phyloP scores from a whole-genome alignment of 2,329 filamentous ascomycete genomes.

The Fusarium beomiforme region DNA sequence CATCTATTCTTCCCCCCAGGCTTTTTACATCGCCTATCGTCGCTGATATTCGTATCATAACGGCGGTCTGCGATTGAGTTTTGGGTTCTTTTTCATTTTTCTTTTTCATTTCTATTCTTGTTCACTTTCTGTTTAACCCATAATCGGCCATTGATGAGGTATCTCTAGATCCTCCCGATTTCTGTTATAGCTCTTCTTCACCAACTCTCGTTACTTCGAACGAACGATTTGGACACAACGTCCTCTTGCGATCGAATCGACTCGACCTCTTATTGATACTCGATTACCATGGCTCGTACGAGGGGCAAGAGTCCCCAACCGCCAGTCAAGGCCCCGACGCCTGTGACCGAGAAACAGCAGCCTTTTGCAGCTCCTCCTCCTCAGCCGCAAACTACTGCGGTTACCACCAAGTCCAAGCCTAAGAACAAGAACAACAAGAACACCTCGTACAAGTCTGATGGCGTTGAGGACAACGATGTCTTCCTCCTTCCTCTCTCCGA shows the following conservation, averaged over 20 bases:
- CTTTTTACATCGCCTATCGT: slow-evolving; percentile 23
- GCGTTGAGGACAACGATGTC: slow-evolving; percentile 89
- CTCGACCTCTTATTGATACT: slow-evolving; percentile 26
- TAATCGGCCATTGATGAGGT: slow-evolving; percentile 34
- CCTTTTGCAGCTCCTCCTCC: slow-evolving; percentile 18
- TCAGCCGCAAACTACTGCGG: slow-evolving; percentile 18
- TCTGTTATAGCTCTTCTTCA: slow-evolving; percentile 33
- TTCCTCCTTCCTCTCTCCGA: slow-evolving; percentile 86
- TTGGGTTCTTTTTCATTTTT: slow-evolving; percentile 28
- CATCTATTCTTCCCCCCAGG: slow-evolving; percentile 9
- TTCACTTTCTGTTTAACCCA: slow-evolving; percentile 18
- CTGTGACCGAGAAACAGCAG: slow-evolving; percentile 37
- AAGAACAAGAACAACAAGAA: slow-evolving; percentile 50
- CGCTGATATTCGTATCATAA: slow-evolving; percentile 16
- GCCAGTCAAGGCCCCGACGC: slow-evolving; percentile 39
- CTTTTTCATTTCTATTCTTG: slow-evolving; percentile 21
- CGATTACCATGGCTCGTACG: slow-evolving; percentile 49
- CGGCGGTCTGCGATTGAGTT: slow-evolving; percentile 33
- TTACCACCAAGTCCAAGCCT: slow-evolving; percentile 17
- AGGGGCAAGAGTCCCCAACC: slow-evolving; percentile 52
- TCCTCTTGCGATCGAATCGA: slow-evolving; percentile 27
- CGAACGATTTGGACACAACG: slow-evolving; percentile 18
- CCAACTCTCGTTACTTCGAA: slow-evolving; percentile 14
- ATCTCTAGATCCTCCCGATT: slow-evolving; percentile 34
- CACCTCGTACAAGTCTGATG: slow-evolving; percentile 77